Evolutionary conservation across 306 rosid genomes (phyloP), one percentile per base, ranked within the genome.

Genomic region (Begonia fuchsioides): DNA sequence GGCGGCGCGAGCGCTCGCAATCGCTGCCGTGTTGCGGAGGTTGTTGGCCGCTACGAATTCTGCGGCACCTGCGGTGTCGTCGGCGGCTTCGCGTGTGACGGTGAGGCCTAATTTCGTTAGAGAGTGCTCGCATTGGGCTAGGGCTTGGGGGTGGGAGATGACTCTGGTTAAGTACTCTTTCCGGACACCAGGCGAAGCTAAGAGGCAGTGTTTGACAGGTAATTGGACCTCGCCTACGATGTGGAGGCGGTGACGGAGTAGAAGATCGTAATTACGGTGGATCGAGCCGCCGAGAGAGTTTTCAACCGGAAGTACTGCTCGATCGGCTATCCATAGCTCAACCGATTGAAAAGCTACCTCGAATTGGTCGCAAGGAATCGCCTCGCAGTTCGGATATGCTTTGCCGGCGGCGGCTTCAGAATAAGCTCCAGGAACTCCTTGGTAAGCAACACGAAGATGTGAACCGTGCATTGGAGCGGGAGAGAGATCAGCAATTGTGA

Each of bases 401-500:
- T 57, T 57, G 8, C 18, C 53, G 46, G 53, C 61, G n/a, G 52
- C 51, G 38, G 53, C 61, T 52, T 88, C 96, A 1, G 96, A 88
- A 69, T 83, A 88, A 0, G 96, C 96, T 10, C 96, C 96, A 13
- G 96, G 95, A 2, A 81, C 95, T 1, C 96, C 96, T 18, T 88
- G 96, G 55, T 88, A 88, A 1, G 96, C 95, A 0, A 88, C 96
- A 15, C 93, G 81, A 0, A 81, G 77, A 60, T 53, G 62, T 0
- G 88, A 62, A 8, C 90, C 93, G 76, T 81, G 95, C 96, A 76
- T 83, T 44, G 96, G 95, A 4, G 93, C 90, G 18, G 93, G 93
- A 0, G 96, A 65, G 45, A 81, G 75, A 43, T 83, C 96, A 3
- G 93, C 73, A 46, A 81, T 81, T 1, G 93, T 86, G 1, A 81